These are phyloP conservation scores for Diaporthe sp. DNA, from an alignment of 2,329 filamentous ascomycete species.

Conservation along the genomic window DNA sequence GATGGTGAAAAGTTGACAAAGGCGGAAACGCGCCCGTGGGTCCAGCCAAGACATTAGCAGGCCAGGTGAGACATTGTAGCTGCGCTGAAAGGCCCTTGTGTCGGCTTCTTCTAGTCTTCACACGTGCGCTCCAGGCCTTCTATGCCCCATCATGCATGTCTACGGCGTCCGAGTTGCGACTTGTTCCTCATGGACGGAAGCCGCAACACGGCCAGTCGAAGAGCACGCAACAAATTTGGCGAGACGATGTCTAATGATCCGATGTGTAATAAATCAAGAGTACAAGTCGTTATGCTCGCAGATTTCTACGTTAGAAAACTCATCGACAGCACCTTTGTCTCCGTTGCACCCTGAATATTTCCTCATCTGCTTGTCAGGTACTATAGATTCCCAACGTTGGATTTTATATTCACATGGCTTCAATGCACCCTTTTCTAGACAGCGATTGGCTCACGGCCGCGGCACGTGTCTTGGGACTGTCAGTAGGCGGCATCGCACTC, in stretches of 20 bases:
- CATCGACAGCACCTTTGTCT: neutral
- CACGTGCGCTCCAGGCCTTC: no score
- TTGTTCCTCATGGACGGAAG: neutral
- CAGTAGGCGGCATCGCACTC: neutral
- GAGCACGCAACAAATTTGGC: neutral
- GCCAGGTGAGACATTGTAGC: neutral
- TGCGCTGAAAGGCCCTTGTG: neutral
- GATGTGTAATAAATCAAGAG: neutral
- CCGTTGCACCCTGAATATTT: neutral
- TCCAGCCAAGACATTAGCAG: neutral
- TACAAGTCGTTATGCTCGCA: neutral
- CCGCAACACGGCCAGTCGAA: neutral
- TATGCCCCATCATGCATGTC: no score
- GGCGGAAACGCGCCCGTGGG: no score
- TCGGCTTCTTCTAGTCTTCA: neutral
- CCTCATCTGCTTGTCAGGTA: no score
- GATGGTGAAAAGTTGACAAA: neutral
- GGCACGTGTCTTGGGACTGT: conserved; percentile 1
- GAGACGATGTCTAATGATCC: no score
- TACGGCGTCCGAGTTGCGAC: conserved; percentile 3
- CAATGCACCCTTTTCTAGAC: neutral
- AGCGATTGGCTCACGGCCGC: neutral
- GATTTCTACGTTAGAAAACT: no score
- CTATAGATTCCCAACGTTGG: no score
- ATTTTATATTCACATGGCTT: neutral